Evolutionary conservation across 371 early-diverging fungal genomes (phyloP).

Genomic region (Mucor piriformis): DNA sequence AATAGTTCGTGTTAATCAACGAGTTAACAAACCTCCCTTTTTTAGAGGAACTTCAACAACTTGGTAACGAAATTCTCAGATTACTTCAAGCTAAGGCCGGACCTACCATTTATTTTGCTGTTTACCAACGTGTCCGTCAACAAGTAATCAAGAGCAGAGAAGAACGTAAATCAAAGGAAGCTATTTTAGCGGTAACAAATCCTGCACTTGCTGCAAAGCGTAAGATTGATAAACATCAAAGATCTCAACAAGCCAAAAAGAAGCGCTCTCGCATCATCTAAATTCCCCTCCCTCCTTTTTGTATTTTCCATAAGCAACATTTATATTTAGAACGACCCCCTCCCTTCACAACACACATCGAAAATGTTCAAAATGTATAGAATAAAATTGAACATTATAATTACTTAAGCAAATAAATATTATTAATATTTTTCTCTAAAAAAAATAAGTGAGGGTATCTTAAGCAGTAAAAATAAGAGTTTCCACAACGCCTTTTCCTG

Average conservation of each 20-base stretch:
- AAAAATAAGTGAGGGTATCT: background rate
- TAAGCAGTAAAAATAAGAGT: constrained; percentile 4
- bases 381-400: too few species aligned
- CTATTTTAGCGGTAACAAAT: constrained; percentile 44
- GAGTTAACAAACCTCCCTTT: background rate
- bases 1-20: too few species aligned
- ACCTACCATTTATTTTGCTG: constrained; percentile 68
- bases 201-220: constrained; percentile 40
- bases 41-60: constrained; percentile 71
- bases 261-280: constrained; percentile 17
- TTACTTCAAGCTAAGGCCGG: constrained; percentile 81
- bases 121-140: constrained; percentile 75
- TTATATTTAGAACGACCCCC: too few species aligned
- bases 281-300: constrained; percentile 2
- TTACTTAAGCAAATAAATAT: too few species aligned
- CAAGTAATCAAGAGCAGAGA: constrained; percentile 49
- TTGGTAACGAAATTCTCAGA: constrained; percentile 83
- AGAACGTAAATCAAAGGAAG: constrained; percentile 57
- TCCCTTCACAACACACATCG: too few species aligned
- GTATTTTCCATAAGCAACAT: background rate
- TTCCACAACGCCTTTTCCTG: constrained; percentile 14
- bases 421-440: too few species aligned
- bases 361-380: too few species aligned
- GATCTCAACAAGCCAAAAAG: constrained; percentile 35
- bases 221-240: constrained; percentile 30